Conservation (phyloP, 2,329 filamentous ascomycete species). For the Diaporthe sp. region DNA sequence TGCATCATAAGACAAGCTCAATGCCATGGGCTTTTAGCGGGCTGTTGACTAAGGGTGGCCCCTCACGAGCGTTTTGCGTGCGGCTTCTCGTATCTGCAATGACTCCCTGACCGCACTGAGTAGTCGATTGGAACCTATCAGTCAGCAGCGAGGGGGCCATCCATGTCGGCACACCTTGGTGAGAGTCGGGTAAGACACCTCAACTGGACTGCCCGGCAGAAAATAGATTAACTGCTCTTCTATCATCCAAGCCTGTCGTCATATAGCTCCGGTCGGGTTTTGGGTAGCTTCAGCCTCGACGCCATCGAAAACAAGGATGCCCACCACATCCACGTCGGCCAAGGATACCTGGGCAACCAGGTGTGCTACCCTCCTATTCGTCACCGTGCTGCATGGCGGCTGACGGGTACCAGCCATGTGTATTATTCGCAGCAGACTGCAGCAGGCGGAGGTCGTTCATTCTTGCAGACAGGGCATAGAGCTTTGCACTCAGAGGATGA, state of each 20-base stretch:
- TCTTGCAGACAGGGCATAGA: background rate
- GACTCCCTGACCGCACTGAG: conserved; percentile 11
- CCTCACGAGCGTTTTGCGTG: background rate
- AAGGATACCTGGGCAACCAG: conserved; percentile 32
- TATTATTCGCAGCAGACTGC: conserved; percentile 23
- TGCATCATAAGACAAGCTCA: background rate
- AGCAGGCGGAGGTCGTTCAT: background rate
- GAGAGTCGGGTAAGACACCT: conserved; percentile 19
- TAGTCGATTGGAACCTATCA: background rate
- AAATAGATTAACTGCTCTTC: conserved; percentile 13
- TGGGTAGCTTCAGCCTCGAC: conserved; percentile 35
- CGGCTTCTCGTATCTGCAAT: conserved; percentile 30
- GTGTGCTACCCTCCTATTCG: conserved; percentile 26
- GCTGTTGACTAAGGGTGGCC: background rate
- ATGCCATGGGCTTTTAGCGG: conserved; percentile 19
- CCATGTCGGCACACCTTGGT: conserved; percentile 24
- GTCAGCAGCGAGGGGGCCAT: background rate
- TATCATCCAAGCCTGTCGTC: conserved; percentile 24
- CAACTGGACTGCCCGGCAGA: conserved; percentile 15
- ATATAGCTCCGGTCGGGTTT: conserved; percentile 21
- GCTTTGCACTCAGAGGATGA: conserved; percentile 15
- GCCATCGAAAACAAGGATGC: conserved; percentile 29
- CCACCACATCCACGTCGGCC: background rate
- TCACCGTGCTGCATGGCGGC: conserved; percentile 26
- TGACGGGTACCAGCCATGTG: conserved; percentile 33